phyloP scores from a whole-genome alignment of 1,284 basidiomycete genomes.

The Mycosarcoma maydis region DNA sequence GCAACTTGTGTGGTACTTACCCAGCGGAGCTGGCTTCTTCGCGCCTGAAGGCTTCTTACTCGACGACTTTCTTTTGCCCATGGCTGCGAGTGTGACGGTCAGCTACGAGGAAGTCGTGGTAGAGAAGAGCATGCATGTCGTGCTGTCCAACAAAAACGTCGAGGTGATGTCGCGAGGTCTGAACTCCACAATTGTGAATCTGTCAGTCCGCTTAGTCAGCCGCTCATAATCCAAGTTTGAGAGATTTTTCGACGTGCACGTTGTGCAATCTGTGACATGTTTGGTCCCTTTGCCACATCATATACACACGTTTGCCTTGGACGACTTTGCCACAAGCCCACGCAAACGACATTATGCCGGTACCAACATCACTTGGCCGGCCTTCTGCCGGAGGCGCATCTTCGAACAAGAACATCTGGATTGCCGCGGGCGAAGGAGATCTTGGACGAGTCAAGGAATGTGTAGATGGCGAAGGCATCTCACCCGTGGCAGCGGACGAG shows the following conservation, averaged over 20 bases:
- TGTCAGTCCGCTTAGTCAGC: background rate
- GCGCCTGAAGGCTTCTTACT: conserved; percentile 54
- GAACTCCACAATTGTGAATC: conserved; percentile 10
- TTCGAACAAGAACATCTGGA: conserved; percentile 61
- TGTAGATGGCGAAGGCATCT: conserved; percentile 50
- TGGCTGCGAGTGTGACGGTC: conserved; percentile 5
- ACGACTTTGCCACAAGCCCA: too few relatives aligned
- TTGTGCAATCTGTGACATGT: too few relatives aligned
- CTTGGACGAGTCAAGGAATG: conserved; percentile 55
- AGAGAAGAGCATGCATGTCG: background rate
- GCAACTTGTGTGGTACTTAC: conserved; percentile 23
- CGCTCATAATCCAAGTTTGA: conserved; percentile 23
- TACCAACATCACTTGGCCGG: conserved; percentile 27
- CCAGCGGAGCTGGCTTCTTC: conserved; percentile 56
- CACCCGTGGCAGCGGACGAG: conserved; percentile 52
- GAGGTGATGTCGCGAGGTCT: conserved; percentile 13
- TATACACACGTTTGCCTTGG: too few relatives aligned
- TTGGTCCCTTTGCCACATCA: conserved; percentile 3
- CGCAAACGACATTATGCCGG: conserved; percentile 34
- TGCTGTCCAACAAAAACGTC: background rate
- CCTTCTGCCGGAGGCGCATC: conserved; percentile 1
- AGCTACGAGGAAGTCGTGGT: background rate
- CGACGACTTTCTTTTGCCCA: conserved; percentile 62
- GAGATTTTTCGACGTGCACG: too few relatives aligned
- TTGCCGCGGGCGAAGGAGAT: conserved; percentile 64